A percentile compares a stretch with the other conserved stretches of the same genome.
Conservation (phyloP, 345 rosid genomes). For the Linum usitatissimum region DNA sequence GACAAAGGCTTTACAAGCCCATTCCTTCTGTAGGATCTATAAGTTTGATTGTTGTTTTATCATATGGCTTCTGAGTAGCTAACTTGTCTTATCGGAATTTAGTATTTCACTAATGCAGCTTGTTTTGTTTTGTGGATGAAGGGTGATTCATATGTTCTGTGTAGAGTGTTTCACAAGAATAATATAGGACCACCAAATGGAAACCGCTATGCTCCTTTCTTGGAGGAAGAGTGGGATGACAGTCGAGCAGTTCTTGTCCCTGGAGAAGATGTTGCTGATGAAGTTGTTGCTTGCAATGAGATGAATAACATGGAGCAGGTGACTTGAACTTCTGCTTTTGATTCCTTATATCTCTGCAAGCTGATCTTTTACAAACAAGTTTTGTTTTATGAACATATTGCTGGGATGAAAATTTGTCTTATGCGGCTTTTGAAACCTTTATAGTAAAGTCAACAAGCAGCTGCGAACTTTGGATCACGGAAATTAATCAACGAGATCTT, state of each 20-base stretch:
- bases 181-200: constrained; percentile 89
- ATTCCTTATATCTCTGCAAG: neutral
- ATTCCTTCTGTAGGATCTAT: neutral
- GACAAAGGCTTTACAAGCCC: neutral
- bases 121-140: constrained; percentile 17
- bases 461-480: neutral
- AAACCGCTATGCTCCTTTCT: constrained; percentile 65
- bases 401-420: neutral
- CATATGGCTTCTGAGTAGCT: constrained; percentile 2
- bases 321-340: constrained; percentile 5
- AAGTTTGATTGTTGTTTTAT: neutral
- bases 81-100: neutral
- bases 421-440: neutral
- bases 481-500: neutral
- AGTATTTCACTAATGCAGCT: constrained; percentile 10
- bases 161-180: constrained; percentile 85
- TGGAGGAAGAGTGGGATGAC: constrained; percentile 79
- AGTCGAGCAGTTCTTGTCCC: constrained; percentile 39
- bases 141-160: constrained; percentile 63
- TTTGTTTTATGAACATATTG: neutral
- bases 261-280: constrained; percentile 43
- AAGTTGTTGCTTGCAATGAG: constrained; percentile 20
- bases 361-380: no score
- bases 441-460: neutral
- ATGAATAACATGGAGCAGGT: constrained; percentile 37